Percentiles rank a stretch among this genome's conserved stretches.
Evolutionary conservation across 768 basidiomycete genomes (phyloP).

Genomic region (Phaffia tasmanica): DNA sequence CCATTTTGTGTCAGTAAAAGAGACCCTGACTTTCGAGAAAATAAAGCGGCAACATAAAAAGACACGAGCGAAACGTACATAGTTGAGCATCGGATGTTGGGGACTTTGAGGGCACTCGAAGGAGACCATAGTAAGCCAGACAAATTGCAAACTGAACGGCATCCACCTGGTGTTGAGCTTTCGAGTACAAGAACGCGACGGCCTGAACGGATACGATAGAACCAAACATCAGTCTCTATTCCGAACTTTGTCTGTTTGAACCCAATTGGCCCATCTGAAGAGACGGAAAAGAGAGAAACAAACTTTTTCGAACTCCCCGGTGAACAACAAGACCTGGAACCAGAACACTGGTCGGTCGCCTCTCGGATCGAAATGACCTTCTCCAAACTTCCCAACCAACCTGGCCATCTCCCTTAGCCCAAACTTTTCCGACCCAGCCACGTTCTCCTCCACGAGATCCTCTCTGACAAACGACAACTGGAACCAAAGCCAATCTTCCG

Average conservation of each 20-base stretch:
- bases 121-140: conserved; percentile 80
- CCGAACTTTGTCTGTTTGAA: background rate
- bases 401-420: conserved; percentile 36
- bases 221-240: background rate
- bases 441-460: conserved; percentile 15
- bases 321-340: conserved; percentile 64
- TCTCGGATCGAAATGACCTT: conserved; percentile 44
- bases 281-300: conserved; percentile 30
- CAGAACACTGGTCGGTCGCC: conserved; percentile 46
- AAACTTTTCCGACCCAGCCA: conserved; percentile 49
- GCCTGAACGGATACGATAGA: conserved; percentile 46
- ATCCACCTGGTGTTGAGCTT: conserved; percentile 75
- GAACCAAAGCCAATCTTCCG: conserved; percentile 98
- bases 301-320: conserved; percentile 88
- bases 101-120: conserved; percentile 67
- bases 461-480: conserved; percentile 80
- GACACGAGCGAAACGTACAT: conserved; percentile 45
- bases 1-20: background rate
- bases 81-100: conserved; percentile 75
- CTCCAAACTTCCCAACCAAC: conserved; percentile 38
- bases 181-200: conserved; percentile 78
- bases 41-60: background rate
- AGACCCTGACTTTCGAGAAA: background rate
- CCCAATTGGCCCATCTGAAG: background rate
- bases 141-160: conserved; percentile 89